Evolutionary conservation across 2,329 filamentous ascomycete genomes (phyloP).

Genomic region (Microascus cirrosus): DNA sequence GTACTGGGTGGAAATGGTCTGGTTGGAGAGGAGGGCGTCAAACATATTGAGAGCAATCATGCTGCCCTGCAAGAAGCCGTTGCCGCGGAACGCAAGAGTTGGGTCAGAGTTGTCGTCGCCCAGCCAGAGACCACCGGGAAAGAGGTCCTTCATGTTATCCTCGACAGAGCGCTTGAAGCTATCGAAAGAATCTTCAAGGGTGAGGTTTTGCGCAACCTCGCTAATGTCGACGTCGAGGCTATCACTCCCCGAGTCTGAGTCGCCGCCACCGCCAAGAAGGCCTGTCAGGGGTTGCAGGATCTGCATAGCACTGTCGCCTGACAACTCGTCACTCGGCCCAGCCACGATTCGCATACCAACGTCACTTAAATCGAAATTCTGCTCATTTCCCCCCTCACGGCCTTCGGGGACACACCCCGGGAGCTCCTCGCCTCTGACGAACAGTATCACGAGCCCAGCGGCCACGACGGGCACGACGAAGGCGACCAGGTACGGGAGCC

Average conservation of each 20-base stretch:
- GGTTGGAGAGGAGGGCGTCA: constrained; percentile 54
- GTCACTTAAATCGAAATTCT: constrained; percentile 20
- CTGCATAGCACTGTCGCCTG: constrained; percentile 6
- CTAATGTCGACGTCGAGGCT: not conserved
- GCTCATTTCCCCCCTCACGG: constrained; percentile 17
- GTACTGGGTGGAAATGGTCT: constrained; percentile 61
- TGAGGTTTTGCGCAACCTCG: constrained; percentile 1
- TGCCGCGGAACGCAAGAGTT: constrained; percentile 61
- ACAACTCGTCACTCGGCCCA: constrained; percentile 23
- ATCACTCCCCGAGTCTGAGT: not conserved
- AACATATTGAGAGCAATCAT: constrained; percentile 56
- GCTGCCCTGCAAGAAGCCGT: constrained; percentile 43
- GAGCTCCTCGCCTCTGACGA: constrained; percentile 47
- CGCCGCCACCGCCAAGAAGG: not conserved
- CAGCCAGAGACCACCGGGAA: constrained; percentile 71
- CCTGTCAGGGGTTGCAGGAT: constrained; percentile 3
- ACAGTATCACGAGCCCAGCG: constrained; percentile 67
- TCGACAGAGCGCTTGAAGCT: constrained; percentile 57
- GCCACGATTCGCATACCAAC: constrained; percentile 23
- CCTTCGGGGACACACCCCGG: constrained; percentile 37
- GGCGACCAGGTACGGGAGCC: constrained; percentile 63
- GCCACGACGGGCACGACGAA: constrained; percentile 70
- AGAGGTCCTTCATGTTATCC: constrained; percentile 53
- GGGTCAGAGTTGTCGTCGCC: constrained; percentile 48
- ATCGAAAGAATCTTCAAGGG: not conserved